Evolutionary conservation across 495 filamentous ascomycete species (phyloP), one percentile per base, ranked within the genome.

Genomic region (Aspergillus affinis): DNA sequence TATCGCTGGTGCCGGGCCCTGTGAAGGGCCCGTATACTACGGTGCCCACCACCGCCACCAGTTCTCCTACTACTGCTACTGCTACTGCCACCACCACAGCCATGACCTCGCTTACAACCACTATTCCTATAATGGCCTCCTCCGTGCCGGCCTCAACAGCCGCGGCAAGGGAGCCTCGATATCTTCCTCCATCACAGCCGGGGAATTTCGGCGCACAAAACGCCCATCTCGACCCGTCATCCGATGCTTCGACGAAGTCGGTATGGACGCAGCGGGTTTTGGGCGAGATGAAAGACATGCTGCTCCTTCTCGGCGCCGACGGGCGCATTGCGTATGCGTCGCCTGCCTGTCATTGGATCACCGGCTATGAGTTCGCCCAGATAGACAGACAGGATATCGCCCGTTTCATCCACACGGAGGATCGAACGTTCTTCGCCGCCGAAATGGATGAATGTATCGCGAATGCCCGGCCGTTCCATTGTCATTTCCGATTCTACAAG

Each of bases 401-500:
- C 10, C 86, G 96, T 26, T 87, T 90, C 62, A 87, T 98, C 49
- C 94, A 98, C 63, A 83, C 88, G 12, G 93, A 97, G 73, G 94
- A 98, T 77, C 85, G 86, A 55, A 82, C 85, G 18, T 84, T 96
- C 65, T 96, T 97, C 70, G 82, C 89, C 36, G 82, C 89, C 47
- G 94, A 98, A 69, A 85, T 98, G 79, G 91, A 95, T 67, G 92
- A 97, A 64, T 90, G 89, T 30, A 94, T 98, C 57, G 86, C 90
- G n/a, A 85, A 82, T 27, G 90, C 88, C 17, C 84, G 90, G 55
- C 82, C 85, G 10, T 73, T 98, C 48, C 87, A 91, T 49, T 87
- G 96, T 72, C 95, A 97, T 82, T 93, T 96, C 71, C 88, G 94
- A 50, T 86, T 98, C 64, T 83, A 83, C 63, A 92, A 89, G 69